Evolutionary conservation across 1,284 basidiomycete genomes (phyloP), one percentile per base, ranked within the genome.

Genomic region (Austroboletus novae-zelandiae): DNA sequence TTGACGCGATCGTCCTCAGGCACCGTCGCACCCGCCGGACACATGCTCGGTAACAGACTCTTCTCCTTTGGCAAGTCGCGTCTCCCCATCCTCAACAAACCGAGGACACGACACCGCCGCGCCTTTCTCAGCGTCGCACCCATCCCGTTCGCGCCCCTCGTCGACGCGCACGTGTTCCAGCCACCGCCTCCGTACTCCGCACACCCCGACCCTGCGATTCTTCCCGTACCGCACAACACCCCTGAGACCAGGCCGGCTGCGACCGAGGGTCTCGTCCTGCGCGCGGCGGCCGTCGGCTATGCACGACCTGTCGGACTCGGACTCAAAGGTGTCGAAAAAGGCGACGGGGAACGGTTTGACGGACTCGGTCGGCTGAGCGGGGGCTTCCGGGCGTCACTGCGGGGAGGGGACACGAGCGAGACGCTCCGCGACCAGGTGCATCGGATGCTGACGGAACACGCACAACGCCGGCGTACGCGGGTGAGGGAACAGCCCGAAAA

Each of bases 281-380:
- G 18, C 11, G 11, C 31, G 0, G 27, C 42, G 36, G 43, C 36
- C 2, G 20, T n/a, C 10, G 34, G 35, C 23, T 10, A 40, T 18
- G 7, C 9, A 1, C 32, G n/a, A 15, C 30, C 47, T 3, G 20
- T 68, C 29, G 66, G 62, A 5, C 62, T 65, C 5, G 66, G 62
- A 7, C 50, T 65, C 39, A 53, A 51, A 23, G 61, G 64, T 3
- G 52, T 65, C 27, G 64, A 67, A 25, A 53, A 52, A 2, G 44
- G 50, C 7, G 54, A 66, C 18, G 64, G 62, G 6, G 54, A 47
- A 11, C 56, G 25, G 10, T 65, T 65, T 37, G 61, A 68, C 15
- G 66, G 62, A 17, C 52, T 65, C 2, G 66, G 62, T 17, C 59
- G 53, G 18, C 56, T 68, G 3, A 61, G 66, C 40, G 56, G 62